These are phyloP conservation scores for Suillus hirtellus DNA, from an alignment of 768 basidiomycete species.

Conservation along the genomic window DNA sequence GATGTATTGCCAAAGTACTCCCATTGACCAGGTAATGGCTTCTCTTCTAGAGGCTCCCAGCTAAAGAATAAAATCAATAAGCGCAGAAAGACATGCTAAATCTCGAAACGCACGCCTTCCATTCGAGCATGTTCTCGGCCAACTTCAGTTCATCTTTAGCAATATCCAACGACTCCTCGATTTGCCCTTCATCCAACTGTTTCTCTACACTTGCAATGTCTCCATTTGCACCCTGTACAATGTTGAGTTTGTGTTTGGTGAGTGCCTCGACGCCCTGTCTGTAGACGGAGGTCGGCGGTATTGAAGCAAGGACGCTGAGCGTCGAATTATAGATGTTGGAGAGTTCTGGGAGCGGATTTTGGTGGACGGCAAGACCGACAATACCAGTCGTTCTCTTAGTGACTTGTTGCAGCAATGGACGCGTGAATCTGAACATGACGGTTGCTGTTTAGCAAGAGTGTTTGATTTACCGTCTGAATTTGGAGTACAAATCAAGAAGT, in stretches of 20 bases:
- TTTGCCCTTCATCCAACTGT: conserved; percentile 78
- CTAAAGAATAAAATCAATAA: conserved; percentile 39
- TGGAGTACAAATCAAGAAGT: conserved; percentile 3
- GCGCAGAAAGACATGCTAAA: conserved; percentile 8
- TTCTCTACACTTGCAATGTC: conserved; percentile 70
- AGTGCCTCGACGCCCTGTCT: conserved; percentile 86
- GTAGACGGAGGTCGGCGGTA: conserved; percentile 87
- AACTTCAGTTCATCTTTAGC: conserved; percentile 82
- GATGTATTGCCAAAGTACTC: conserved; percentile 68
- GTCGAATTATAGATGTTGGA: conserved; percentile 75
- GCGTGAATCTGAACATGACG: conserved; percentile 75
- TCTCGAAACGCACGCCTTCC: conserved; percentile 83
- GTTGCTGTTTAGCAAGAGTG: conserved; percentile 23
- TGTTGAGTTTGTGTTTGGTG: conserved; percentile 73
- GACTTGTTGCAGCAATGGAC: conserved; percentile 62
- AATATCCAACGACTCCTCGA: conserved; percentile 82
- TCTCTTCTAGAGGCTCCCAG: conserved; percentile 88
- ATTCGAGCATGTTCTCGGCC: conserved; percentile 83
- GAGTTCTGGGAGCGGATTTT: conserved; percentile 81
- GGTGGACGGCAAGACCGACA: conserved; percentile 81
- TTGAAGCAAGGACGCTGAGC: conserved; percentile 60
- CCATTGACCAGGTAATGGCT: conserved; percentile 84
- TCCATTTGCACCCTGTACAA: conserved; percentile 68
- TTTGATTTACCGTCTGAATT: conserved; percentile 8
- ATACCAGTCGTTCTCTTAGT: conserved; percentile 84